Conservation (phyloP, 2,329 filamentous ascomycete species). For the Talaromyces sp. region DNA sequence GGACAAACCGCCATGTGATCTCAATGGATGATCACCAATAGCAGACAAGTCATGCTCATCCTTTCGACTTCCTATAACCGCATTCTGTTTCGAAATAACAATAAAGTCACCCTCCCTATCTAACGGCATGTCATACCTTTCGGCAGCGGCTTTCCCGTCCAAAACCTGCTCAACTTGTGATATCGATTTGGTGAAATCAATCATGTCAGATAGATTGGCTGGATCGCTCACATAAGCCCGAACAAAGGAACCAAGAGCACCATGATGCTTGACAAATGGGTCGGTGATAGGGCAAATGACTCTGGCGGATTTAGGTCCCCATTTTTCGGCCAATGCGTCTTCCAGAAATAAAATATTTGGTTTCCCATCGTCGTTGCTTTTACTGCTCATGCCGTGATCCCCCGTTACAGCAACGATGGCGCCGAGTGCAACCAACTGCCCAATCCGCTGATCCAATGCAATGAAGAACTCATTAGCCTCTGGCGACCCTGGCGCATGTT, state of each 20-base stretch:
- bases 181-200: constrained; percentile 24
- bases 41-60: constrained; percentile 34
- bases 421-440: constrained; percentile 29
- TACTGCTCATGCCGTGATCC: constrained; percentile 44
- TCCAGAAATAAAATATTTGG: constrained; percentile 40
- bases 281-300: constrained; percentile 45
- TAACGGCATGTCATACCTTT: constrained; percentile 33
- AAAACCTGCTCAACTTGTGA: constrained; percentile 32
- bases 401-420: constrained; percentile 39
- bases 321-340: constrained; percentile 31
- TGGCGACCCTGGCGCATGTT: constrained; percentile 33
- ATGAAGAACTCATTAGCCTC: constrained; percentile 37
- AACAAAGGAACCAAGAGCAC: constrained; percentile 41
- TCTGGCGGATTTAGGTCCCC: constrained; percentile 26
- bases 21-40: constrained; percentile 30
- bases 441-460: constrained; percentile 32
- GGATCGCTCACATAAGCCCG: constrained; percentile 33
- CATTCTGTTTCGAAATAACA: constrained; percentile 33
- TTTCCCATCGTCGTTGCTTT: constrained; percentile 29
- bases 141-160: constrained; percentile 28
- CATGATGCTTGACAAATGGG: constrained; percentile 42
- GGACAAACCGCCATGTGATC: constrained; percentile 40
- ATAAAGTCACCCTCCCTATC: constrained; percentile 41
- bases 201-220: constrained; percentile 24
- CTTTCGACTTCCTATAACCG: constrained; percentile 34